A percentile compares a stretch with the other conserved stretches of the same genome.
Evolutionary conservation across 805 yeast genomes (phyloP).

Genomic region (Starmerella sp.): DNA sequence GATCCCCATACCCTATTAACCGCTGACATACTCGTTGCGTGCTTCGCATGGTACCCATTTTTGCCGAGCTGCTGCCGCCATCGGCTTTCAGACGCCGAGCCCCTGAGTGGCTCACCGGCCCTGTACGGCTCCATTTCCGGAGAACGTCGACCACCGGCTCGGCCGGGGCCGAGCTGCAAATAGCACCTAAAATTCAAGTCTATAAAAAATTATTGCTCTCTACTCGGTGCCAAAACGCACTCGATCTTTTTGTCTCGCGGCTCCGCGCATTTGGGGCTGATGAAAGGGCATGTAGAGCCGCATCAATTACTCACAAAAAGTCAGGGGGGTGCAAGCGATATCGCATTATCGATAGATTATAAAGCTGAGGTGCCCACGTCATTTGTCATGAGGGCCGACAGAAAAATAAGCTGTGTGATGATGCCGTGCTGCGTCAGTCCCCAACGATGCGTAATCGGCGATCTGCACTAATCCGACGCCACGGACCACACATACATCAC

Average conservation of each 20-base stretch:
- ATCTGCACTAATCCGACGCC: background rate
- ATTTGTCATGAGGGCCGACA: background rate
- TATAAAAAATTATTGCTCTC: too few species aligned
- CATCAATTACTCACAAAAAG: background rate
- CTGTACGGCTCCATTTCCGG: too few species aligned
- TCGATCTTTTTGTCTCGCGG: background rate
- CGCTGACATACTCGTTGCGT: constrained; percentile 1
- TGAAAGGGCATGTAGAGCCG: too few species aligned
- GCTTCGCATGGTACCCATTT: background rate
- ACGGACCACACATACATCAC: background rate
- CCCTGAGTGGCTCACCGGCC: background rate
- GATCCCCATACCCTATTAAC: background rate
- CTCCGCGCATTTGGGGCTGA: too few species aligned
- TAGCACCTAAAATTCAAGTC: too few species aligned
- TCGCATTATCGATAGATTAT: background rate
- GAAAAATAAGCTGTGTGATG: background rate
- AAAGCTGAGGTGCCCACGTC: background rate
- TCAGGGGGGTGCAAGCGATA: background rate
- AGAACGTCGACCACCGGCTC: too few species aligned
- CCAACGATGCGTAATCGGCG: background rate
- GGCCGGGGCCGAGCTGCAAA: too few species aligned
- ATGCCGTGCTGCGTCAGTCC: background rate
- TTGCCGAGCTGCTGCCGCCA: background rate
- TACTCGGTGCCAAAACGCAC: background rate
- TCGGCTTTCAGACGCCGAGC: background rate